phyloP scores from a whole-genome alignment of 768 basidiomycete genomes.

The Psilocybe tampanensis region DNA sequence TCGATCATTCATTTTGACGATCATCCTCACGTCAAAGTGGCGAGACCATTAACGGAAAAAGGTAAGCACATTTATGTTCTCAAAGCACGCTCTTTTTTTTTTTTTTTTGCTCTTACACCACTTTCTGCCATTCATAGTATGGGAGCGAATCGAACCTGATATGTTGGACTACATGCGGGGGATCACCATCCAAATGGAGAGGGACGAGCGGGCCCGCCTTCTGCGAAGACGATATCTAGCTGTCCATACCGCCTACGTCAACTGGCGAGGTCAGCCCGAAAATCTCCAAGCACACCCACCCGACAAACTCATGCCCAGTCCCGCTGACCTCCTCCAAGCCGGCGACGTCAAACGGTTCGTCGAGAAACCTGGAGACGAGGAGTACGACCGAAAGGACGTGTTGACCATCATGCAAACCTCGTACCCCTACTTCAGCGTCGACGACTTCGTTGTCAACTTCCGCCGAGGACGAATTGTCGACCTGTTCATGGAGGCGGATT shows the following conservation, averaged over 20 bases:
- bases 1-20: background rate
- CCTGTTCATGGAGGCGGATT: no score
- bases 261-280: constrained; percentile 16
- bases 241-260: constrained; percentile 23
- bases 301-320: constrained; percentile 23
- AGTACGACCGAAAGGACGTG: background rate
- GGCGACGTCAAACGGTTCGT: constrained; percentile 5
- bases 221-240: constrained; percentile 19
- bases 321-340: constrained; percentile 23
- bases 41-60: constrained; percentile 14
- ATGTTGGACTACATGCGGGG: constrained; percentile 29
- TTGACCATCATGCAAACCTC: background rate
- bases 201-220: constrained; percentile 22
- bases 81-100: no score
- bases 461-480: no score
- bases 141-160: constrained; percentile 28
- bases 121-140: no score
- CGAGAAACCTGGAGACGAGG: background rate
- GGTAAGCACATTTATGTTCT: background rate
- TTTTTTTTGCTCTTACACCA: constrained; percentile 3
- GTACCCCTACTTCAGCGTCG: no score
- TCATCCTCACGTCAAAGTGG: constrained; percentile 7
- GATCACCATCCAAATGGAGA: constrained; percentile 15
- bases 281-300: constrained; percentile 13
- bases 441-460: no score